Base-by-base conservation (phyloP, 2,329 filamentous ascomycete genomes). In the Cylindrodendrum hubeiense region DNA sequence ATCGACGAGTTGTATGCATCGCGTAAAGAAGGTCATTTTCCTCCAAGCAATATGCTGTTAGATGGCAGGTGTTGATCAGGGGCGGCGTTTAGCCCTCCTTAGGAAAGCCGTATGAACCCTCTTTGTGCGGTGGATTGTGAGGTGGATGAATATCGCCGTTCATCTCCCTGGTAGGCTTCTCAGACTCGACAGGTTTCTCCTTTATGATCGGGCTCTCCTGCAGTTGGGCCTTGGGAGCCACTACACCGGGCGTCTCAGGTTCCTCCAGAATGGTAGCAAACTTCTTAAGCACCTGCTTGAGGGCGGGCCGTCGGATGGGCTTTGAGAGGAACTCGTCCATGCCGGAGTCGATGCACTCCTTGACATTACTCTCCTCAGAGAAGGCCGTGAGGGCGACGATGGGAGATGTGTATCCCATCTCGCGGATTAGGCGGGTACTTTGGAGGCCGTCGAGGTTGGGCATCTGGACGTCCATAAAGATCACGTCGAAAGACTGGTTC, bases 401-500 rank as follows among this genome's bases (percentile, higher is more conserved):
- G 0, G 95, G 95, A 2, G 92, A 92, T 12, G 87, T 90, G 79
- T 96, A 98, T 1, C 95, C 95, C 83, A 95, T 92, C 76, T 94
- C 85, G 7, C 95, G 89, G 72, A 98, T 97, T 34, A 97, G 83
- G 10, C 91, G 88, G 1, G 95, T 97, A 50, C 92, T 95, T 77
- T 97, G 91, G 24, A 98, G 82, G 2, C 95, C 95, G 75, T 97
- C 94, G 15, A 98, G 86, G 67, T 96, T 97, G 4, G 95, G 95
- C 95, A 98, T 98, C 80, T 93, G 93, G 8, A 97, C 91, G 74
- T 98, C 95, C 95, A 97, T 98, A 76, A 97, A 96, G 67, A 98
- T 95, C 26, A 98, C 85, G 71, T 97, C 93, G 76, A 95, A 97
- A 3, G 87, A 87, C 59, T 87, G 85, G 56, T 90, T 87, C 28